Evolutionary conservation across 208 protist species (phyloP), one percentile per base, ranked within the genome.

Genomic region (Blastocrithidia nonstop): DNA sequence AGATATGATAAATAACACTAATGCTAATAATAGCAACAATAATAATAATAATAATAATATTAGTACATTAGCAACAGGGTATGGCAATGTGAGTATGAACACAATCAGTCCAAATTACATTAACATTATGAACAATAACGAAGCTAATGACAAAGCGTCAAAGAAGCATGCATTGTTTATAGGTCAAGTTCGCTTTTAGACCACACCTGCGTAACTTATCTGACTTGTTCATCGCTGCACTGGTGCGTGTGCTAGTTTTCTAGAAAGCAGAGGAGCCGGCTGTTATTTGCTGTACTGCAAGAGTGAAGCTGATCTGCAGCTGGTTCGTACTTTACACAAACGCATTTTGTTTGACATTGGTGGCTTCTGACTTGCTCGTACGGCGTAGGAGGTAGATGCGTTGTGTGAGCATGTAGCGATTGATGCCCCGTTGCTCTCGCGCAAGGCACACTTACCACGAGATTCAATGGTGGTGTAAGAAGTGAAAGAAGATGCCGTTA

Each of bases 401-500:
- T 66, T 90, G 43, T 83, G 69, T 36, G 75, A 86, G 56, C 78
- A 90, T 45, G 71, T 90, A 27, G 61, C 71, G n/a, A 40, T 80
- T 2, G 59, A 78, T 35, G 72, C 66, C 0, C 59, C 75, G 9
- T 56, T 75, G 2, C 35, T 81, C 11, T 70, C 75, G 9, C 64
- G 67, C 26, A 69, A 69, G 58, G 54, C 71, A 7, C 75, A 70
- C 9, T 57, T 91, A 13, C 81, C 81, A 25, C 59, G 68, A 0
- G 73, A 86, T 32, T 78, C 71, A 15, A 77, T 91, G 70, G 75
- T 91, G 16, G 68, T 91, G 2, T 76, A 91, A 60, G 75, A 90
- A 49, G 49, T 83, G 8, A 78, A 81, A 54, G 45, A 55, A 16
- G 74, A 75, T 3, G 51, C 60, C 1, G 15, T 37, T 15, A 47